A percentile compares a stretch with the other conserved stretches of the same genome.
Conservation (phyloP, 768 basidiomycete species). For the Boletus reticulatus region DNA sequence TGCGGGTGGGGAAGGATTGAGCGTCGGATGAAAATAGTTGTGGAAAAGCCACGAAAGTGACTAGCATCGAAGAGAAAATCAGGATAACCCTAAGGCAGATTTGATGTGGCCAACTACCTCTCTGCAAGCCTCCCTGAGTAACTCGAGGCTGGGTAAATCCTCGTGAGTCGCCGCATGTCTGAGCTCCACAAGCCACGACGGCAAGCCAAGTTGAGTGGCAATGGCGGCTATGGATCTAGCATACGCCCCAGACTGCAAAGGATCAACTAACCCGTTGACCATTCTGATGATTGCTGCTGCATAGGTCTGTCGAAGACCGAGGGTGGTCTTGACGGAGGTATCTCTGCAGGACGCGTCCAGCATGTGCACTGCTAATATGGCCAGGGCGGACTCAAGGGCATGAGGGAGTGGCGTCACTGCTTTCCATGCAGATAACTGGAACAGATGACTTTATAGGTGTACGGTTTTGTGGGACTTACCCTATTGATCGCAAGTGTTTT, state of each 20-base stretch:
- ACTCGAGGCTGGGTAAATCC: constrained; percentile 80
- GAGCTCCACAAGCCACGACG: constrained; percentile 86
- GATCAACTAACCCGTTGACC: constrained; percentile 95
- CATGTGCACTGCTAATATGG: constrained; percentile 56
- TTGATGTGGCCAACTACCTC: constrained; percentile 46
- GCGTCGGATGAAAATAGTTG: constrained; percentile 80
- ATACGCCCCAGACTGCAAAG: constrained; percentile 84
- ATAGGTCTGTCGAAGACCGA: constrained; percentile 73
- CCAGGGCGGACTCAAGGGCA: constrained; percentile 70
- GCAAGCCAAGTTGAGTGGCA: constrained; percentile 81
- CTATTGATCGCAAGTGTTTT: constrained; percentile 60
- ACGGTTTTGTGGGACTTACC: constrained; percentile 40
- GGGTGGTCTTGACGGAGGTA: constrained; percentile 30
- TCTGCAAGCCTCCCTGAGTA: constrained; percentile 72
- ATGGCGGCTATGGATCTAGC: constrained; percentile 90
- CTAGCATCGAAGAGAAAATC: constrained; percentile 37
- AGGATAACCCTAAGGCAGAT: background rate
- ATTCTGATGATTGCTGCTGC: constrained; percentile 81
- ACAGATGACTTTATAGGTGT: constrained; percentile 8
- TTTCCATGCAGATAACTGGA: constrained; percentile 77
- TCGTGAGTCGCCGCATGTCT: constrained; percentile 97
- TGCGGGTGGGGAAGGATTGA: constrained; percentile 48
- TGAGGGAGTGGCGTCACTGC: constrained; percentile 75
- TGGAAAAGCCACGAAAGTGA: constrained; percentile 80
- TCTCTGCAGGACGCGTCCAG: constrained; percentile 44